phyloP scores from a whole-genome alignment of 768 basidiomycete species.

The Auricularia cornea region DNA sequence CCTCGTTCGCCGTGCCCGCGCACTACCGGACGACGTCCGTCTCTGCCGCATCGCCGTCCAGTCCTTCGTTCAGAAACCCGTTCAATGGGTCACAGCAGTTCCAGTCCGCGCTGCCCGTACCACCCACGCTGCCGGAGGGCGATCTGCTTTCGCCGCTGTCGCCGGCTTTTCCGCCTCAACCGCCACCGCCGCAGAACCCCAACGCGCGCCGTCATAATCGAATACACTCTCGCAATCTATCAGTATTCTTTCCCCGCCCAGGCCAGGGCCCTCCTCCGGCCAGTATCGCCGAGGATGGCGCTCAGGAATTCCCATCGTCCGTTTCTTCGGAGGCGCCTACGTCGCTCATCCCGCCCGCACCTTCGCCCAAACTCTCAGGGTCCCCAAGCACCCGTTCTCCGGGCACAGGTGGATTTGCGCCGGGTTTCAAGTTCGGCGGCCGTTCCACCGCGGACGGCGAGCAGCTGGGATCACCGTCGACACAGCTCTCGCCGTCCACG shows the following conservation, averaged over 20 bases:
- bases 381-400: conserved; percentile 10
- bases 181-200: background rate
- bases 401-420: conserved; percentile 35
- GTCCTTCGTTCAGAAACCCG: background rate
- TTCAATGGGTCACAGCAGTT: background rate
- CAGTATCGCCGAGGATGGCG: conserved; percentile 61
- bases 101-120: background rate
- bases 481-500: background rate
- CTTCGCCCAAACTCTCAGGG: conserved; percentile 19
- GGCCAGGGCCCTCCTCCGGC: conserved; percentile 42
- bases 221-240: conserved; percentile 85
- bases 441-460: conserved; percentile 33
- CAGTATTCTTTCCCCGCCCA: conserved; percentile 83
- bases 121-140: background rate
- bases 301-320: conserved; percentile 43
- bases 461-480: conserved; percentile 14
- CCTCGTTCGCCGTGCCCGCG: background rate
- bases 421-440: conserved; percentile 58
- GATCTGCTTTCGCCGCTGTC: background rate
- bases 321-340: conserved; percentile 31
- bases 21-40: background rate
- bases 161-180: background rate
- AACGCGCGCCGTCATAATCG: conserved; percentile 48
- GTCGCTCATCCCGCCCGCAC: conserved; percentile 37
- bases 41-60: background rate